phyloP scores from a whole-genome alignment of 2,329 filamentous ascomycete species.

The Cordyceps tenuipes region DNA sequence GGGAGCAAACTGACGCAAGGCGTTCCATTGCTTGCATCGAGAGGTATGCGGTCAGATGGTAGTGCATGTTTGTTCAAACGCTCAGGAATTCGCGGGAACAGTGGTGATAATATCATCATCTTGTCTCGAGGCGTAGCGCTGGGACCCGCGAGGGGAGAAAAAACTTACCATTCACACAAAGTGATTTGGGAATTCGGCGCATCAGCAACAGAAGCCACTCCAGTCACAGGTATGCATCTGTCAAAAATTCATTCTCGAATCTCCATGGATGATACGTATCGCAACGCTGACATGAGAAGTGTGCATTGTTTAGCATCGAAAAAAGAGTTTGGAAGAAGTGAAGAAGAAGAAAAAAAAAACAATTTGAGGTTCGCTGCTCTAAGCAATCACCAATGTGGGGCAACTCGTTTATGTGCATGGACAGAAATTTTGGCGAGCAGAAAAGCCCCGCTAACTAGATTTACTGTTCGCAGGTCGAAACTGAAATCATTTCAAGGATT shows the following conservation, averaged over 20 bases:
- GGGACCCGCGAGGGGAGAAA: conserved; percentile 10
- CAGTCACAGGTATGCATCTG: background rate
- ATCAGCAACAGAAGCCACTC: background rate
- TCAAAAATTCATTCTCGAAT: background rate
- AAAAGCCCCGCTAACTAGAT: conserved; percentile 12
- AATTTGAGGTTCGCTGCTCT: conserved; percentile 17
- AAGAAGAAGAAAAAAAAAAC: conserved; percentile 10
- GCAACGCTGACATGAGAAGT: background rate
- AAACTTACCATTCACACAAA: background rate
- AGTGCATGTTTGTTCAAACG: conserved; percentile 65
- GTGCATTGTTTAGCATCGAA: background rate
- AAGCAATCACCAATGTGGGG: conserved; percentile 12
- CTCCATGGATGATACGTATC: background rate
- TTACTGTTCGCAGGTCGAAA: background rate
- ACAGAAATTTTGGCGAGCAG: conserved; percentile 16
- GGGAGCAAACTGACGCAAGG: background rate
- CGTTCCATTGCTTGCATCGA: conserved; percentile 4
- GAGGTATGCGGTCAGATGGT: conserved; percentile 51
- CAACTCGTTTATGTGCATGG: conserved; percentile 12
- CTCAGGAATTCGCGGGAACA: conserved; percentile 55
- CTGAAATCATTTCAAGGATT: background rate
- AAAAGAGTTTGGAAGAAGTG: conserved; percentile 1
- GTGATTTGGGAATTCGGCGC: background rate
- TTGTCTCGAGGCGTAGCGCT: conserved; percentile 10
- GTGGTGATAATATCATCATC: conserved; percentile 51